phyloP scores from a whole-genome alignment of 148 eudicot genomes.

The Spergularia marina region DNA sequence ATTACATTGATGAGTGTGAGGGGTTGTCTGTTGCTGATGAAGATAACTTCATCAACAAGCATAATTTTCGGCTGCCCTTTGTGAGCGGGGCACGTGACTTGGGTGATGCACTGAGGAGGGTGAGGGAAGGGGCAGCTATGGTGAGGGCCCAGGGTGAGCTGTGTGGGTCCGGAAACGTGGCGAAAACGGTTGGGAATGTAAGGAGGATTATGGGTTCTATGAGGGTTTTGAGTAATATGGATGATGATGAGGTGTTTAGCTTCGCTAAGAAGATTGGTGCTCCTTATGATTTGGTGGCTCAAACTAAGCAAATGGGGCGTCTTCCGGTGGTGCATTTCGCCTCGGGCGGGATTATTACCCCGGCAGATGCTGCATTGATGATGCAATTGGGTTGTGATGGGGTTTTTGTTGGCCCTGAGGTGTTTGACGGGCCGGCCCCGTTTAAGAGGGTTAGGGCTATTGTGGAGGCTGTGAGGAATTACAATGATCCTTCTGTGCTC shows the following conservation, averaged over 20 bases:
- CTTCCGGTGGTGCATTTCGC: conserved; percentile 90
- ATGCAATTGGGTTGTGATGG: conserved; percentile 96
- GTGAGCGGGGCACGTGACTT: conserved; percentile 53
- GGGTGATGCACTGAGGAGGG: conserved; percentile 59
- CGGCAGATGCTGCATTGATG: conserved; percentile 88
- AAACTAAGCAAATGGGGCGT: conserved; percentile 89
- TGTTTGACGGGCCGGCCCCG: conserved; percentile 60
- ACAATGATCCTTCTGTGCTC: conserved; percentile 60
- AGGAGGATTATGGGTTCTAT: conserved; percentile 72
- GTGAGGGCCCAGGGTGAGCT: conserved; percentile 54
- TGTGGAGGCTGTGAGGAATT: conserved; percentile 86
- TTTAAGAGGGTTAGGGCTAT: conserved; percentile 57
- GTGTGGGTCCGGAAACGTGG: conserved; percentile 38
- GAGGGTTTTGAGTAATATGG: conserved; percentile 61
- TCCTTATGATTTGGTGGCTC: conserved; percentile 79
- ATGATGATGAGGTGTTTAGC: conserved; percentile 79
- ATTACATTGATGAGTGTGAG: conserved; percentile 66
- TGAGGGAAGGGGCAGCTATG: conserved; percentile 73
- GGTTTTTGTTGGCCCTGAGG: conserved; percentile 67
- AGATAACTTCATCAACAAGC: conserved; percentile 59
- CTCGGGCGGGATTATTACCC: conserved; percentile 67
- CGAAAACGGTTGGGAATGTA: conserved; percentile 61
- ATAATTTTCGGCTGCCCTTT: conserved; percentile 56
- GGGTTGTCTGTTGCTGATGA: conserved; percentile 42
- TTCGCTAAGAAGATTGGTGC: conserved; percentile 68